Evolutionary conservation across 2,329 filamentous ascomycete genomes (phyloP), one percentile per base, ranked within the genome.

Genomic region (Aspergillus costaricaensis): DNA sequence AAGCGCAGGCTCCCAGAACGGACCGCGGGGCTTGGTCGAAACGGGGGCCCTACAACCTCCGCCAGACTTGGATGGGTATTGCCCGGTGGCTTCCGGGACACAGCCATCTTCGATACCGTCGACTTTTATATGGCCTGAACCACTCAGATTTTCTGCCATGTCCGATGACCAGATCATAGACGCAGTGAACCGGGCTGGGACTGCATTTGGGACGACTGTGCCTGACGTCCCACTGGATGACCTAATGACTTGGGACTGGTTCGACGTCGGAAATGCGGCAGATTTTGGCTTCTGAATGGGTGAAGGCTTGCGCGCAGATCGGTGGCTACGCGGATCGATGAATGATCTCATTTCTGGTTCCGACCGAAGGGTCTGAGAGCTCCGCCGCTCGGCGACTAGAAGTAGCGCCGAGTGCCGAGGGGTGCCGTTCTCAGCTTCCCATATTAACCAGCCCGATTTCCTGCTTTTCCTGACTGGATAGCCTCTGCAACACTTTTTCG

Each of bases 81-180:
- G 63, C 1, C 63, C 67, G 5, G 32, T 70, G 44, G 59, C 72
- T 15, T 56, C 67, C 41, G 58, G 68, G 12, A 63, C 67, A 8
- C 69, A 73, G 9, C 57, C 70, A 12, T 65, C 70, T 15, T 72
- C 53, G 17, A 32, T 73, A 38, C 59, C 72, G 27, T 67, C 72
- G 4, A 60, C 72, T 17, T 62, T 73, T 5, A 60, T 81, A 8
- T 83, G 81, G 79, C 70, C 79, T 0, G 82, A 85, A 61, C 80
- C 84, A 4, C 57, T 89, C 21, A 85, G 86, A 23, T 88, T 89
- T 70, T 89, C 86, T 2, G 80, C 86, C 32, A 90, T 90, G 88
- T 89, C 87, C 0, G 86, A 88, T 59, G 83, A 88, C 60, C 86
- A 90, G 69, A 87, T 90, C 50, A 81, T 86, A 5, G 86, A 89